Conservation (phyloP, 345 rosid genomes). For the Eucalyptus coolabah region DNA sequence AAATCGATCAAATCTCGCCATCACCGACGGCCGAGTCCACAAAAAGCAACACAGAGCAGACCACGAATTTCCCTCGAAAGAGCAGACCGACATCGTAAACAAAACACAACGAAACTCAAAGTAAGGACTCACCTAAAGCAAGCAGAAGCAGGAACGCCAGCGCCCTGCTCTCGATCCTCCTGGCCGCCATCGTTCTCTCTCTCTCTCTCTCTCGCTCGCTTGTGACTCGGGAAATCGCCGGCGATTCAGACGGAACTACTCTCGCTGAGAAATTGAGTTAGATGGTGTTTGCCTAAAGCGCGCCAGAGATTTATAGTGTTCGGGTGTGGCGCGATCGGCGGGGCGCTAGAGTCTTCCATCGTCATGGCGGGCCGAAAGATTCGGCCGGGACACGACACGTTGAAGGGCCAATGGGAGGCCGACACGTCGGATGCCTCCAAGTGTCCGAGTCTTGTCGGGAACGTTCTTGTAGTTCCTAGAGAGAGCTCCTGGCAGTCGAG, state of each 20-base stretch:
- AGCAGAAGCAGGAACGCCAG: slow-evolving; percentile 1
- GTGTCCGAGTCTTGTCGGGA: neutral
- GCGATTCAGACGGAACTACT: neutral
- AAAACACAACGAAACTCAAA: neutral
- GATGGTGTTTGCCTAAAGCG: neutral
- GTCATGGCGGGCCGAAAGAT: neutral
- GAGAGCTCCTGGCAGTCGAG: neutral
- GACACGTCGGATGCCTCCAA: neutral
- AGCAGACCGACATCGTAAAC: neutral
- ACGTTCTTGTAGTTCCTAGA: neutral
- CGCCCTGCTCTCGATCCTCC: slow-evolving; percentile 8
- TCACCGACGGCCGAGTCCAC: neutral
- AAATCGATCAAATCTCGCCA: neutral
- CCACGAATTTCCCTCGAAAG: neutral
- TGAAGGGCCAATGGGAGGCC: neutral
- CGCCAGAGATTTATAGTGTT: neutral
- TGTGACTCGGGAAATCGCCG: neutral
- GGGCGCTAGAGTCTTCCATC: neutral
- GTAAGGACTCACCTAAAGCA: slow-evolving; percentile 5
- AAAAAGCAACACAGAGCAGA: neutral
- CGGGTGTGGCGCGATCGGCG: neutral
- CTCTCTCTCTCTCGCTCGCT: neutral
- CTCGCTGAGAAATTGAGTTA: neutral
- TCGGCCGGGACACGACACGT: neutral
- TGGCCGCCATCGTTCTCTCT: neutral